These are phyloP conservation scores for Aureobasidium sp. DNA, from an alignment of 2,329 filamentous ascomycete genomes.

Conservation along the genomic window DNA sequence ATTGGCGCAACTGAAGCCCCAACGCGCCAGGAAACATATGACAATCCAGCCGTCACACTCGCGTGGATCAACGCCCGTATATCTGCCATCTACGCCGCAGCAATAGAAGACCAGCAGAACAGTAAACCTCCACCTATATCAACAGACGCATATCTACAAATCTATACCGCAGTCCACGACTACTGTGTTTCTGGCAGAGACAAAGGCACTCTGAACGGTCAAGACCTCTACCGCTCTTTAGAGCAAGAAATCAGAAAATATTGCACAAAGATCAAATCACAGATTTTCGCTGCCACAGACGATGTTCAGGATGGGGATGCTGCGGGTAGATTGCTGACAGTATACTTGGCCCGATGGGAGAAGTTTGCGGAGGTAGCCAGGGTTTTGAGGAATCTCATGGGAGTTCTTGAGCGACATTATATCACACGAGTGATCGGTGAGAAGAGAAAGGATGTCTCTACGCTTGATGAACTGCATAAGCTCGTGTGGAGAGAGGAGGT, in stretches of 20 bases:
- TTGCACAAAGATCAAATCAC: background rate
- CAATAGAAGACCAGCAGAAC: background rate
- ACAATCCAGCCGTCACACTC: too few relatives aligned
- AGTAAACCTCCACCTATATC: background rate
- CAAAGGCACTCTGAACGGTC: background rate
- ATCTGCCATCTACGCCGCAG: background rate
- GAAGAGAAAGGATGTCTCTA: background rate
- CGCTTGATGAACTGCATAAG: background rate
- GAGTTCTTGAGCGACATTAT: background rate
- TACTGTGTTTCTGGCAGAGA: background rate
- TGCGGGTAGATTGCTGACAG: background rate
- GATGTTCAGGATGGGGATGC: background rate
- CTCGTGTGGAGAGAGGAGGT: background rate
- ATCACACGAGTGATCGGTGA: background rate
- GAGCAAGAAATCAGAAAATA: background rate
- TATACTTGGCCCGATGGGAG: background rate
- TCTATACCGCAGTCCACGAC: background rate
- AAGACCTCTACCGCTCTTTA: background rate
- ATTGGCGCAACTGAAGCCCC: too few relatives aligned
- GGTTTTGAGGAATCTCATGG: background rate
- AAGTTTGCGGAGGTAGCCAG: background rate
- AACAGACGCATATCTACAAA: background rate
- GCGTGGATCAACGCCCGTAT: too few relatives aligned
- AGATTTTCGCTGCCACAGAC: background rate
- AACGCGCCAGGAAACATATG: too few relatives aligned